A percentile compares a stretch with the other conserved stretches of the same genome.
Conservation (phyloP, 2,329 filamentous ascomycete genomes). For the Monilinia polystroma region DNA sequence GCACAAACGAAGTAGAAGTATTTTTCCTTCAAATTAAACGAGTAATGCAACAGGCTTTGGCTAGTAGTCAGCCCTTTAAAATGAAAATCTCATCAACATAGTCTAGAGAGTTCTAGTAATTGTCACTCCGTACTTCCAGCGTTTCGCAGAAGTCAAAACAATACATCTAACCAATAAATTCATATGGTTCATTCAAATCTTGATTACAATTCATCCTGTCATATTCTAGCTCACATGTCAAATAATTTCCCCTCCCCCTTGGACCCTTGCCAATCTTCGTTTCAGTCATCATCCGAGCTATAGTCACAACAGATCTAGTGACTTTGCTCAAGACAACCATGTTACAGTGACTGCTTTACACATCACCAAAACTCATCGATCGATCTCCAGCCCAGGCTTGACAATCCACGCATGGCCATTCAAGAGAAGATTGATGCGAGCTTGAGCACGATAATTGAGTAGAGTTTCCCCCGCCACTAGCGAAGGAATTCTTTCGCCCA, state of each 20-base stretch:
- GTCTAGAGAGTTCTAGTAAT: no score
- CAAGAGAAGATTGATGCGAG: neutral
- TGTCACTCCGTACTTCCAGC: neutral
- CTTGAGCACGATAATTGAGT: neutral
- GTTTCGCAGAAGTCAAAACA: neutral
- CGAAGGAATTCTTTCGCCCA: neutral
- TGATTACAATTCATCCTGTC: neutral
- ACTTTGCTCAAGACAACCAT: neutral
- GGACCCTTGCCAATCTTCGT: neutral
- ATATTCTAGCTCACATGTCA: neutral
- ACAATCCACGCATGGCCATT: neutral
- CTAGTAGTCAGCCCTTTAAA: neutral
- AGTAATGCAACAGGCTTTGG: neutral
- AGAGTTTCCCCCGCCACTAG: neutral
- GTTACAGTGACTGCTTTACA: neutral
- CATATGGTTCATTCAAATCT: neutral
- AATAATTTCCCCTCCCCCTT: neutral
- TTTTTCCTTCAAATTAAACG: neutral
- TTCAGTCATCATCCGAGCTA: conserved; percentile 6
- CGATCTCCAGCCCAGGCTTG: neutral
- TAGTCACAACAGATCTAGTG: neutral
- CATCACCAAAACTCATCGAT: neutral
- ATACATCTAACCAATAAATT: neutral
- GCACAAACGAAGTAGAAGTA: neutral
- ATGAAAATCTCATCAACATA: neutral